phyloP scores from a whole-genome alignment of 2,329 filamentous ascomycete genomes.

The Hirsutella minnesotensis region DNA sequence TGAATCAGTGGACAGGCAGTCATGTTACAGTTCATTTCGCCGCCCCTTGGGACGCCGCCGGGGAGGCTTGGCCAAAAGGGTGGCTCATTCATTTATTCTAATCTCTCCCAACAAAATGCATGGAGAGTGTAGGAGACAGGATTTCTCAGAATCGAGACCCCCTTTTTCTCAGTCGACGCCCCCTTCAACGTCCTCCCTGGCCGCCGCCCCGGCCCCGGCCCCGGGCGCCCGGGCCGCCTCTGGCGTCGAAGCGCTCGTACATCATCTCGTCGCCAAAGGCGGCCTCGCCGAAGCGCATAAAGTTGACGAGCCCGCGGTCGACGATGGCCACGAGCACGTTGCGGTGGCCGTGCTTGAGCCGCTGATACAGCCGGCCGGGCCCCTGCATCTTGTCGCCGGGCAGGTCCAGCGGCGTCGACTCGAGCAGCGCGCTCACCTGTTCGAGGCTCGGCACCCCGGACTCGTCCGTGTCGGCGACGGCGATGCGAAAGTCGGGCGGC shows the following conservation, averaged over 20 bases:
- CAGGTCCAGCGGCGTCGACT: conserved; percentile 59
- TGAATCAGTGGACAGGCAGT: too few relatives aligned
- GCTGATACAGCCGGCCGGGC: conserved; percentile 53
- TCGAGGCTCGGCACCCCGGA: conserved; percentile 60
- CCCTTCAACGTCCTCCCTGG: conserved; percentile 11
- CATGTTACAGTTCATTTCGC: too few relatives aligned
- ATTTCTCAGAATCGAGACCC: not conserved
- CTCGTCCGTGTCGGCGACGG: conserved; percentile 65
- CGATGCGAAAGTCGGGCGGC: conserved; percentile 71
- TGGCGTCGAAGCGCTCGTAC: conserved; percentile 44
- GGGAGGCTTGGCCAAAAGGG: too few relatives aligned
- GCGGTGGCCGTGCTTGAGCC: conserved; percentile 72
- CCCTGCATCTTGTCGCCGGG: conserved; percentile 27
- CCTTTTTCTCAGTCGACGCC: conserved; percentile 7
- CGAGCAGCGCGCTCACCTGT: conserved; percentile 60
- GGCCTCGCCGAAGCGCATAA: conserved; percentile 67
- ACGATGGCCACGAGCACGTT: conserved; percentile 82
- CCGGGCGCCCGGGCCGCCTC: conserved; percentile 27
- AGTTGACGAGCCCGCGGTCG: conserved; percentile 83
- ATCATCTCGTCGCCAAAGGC: conserved; percentile 67
- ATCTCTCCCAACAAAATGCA: too few relatives aligned
- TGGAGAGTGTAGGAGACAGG: too few relatives aligned
- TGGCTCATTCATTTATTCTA: too few relatives aligned
- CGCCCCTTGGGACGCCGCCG: too few relatives aligned
- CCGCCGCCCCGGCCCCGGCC: conserved; percentile 25